A percentile compares a stretch with the other conserved stretches of the same genome.
These are phyloP conservation scores for Backusella psychrophila DNA, from an alignment of 192 early-diverging fungal species.

Conservation along the genomic window DNA sequence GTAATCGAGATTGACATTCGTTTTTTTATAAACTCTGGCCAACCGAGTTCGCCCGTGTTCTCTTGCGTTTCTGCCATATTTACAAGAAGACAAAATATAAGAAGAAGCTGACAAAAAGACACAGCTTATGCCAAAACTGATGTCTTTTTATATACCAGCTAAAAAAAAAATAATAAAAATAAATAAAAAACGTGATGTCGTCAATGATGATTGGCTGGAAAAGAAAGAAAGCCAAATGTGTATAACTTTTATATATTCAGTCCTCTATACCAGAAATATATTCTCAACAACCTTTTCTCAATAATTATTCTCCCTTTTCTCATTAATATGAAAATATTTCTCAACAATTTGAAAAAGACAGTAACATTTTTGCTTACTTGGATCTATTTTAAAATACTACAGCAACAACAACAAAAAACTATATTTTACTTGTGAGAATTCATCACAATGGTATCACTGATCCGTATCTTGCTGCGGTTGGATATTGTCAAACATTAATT, in stretches of 20 bases:
- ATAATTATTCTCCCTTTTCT: no score
- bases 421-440: no score
- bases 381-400: no score
- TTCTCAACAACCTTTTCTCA: no score
- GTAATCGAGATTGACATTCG: constrained; percentile 46
- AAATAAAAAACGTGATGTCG: not conserved
- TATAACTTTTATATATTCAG: no score
- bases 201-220: not conserved
- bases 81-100: not conserved
- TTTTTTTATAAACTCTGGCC: constrained; percentile 54
- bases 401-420: not conserved
- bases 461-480: no score
- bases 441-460: no score
- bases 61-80: constrained; percentile 18
- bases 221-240: not conserved
- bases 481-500: no score
- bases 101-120: not conserved
- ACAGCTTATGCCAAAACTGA: not conserved
- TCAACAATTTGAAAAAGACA: no score
- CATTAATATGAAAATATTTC: no score
- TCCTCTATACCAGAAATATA: no score
- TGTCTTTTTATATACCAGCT: not conserved
- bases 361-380: no score
- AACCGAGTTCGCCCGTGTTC: constrained; percentile 42
- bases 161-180: not conserved